Base-by-base conservation (phyloP, 257 asterid genomes). In the Plantago elongata region DNA sequence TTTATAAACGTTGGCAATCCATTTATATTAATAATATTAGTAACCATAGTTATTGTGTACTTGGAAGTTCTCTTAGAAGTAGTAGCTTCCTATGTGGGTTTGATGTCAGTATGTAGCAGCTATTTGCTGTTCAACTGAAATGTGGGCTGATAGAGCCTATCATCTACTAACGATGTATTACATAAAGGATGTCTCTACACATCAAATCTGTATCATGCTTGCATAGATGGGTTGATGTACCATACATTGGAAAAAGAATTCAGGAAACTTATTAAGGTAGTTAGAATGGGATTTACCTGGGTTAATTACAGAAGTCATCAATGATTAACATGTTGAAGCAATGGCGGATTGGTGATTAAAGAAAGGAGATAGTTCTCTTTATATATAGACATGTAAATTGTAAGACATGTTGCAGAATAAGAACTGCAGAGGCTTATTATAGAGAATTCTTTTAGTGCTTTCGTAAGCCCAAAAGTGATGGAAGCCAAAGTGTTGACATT, bases 281-380 rank as follows among this genome's bases (percentile, higher is more conserved):
- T 44, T 6, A 4, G 5, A 34, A 5, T 34, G 40, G 40, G 40
- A 34, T 34, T 34, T 34, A 34, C 40, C 40, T 34, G 40, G 40
- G 40, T 34, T 34, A 34, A 0, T 34, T 3, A 4, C 5, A 34
- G 40, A 34, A 34, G 8, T 34, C 47, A 18, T 22, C 38, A 17
- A 48, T 57, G 54, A 34, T 34, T 29, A 42, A 13, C 14, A 13
- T 46, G 14, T 4, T 66, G 57, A 42, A 16, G 29, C 13, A 54
- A 60, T 58, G 40, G 49, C 15, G 45, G 43, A 27, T 52, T 45
- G 40, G 42, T 7, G 40, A 9, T n/a, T 60, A 12, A 13, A 13
- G 11, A 13, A 15, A 29, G 40, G 47, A 52, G 57, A 29, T 55
- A 68, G 62, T 45, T 29, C 3, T 68, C 27, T 48, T 43, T 54